Base-by-base conservation (phyloP, 2,329 filamentous ascomycete genomes). In the Aspergillus neotritici region DNA sequence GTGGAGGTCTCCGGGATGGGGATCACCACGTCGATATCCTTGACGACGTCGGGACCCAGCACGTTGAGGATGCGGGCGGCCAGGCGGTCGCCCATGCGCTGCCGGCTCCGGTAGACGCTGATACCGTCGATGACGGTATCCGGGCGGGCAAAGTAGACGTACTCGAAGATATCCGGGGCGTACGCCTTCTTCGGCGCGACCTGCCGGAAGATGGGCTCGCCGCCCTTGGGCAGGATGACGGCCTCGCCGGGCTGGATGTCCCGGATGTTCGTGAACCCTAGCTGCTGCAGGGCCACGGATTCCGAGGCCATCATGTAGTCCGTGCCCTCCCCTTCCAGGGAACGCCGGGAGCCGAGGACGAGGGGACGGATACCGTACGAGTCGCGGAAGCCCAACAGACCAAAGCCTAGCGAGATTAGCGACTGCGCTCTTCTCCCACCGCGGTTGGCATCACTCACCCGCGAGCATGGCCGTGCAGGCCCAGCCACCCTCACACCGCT, bases 231-330 rank as follows among this genome's bases (percentile, higher is more conserved):
- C 50, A 94, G 83, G 59, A 94, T 88, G 49, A 94, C 87, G 2
- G 87, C 88, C 68, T 94, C 79, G 15, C 90, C 89, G 0, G 89
- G 88, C 41, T 83, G 69, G 51, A 95, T 86, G 58, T 95, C 86
- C 31, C 76, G 68, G 55, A 94, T 83, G 59, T 88, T 75, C 29
- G 67, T 73, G 70, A 93, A 94, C 12, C 87, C 87, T 37, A 91
- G 82, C 63, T 94, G 87, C 35, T 78, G 78, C 36, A 95, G 72
- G 7, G 88, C 89, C 38, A 95, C 82, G 7, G 85, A 91, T 67
- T 95, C 89, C 0, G 88, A 94, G 1, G 88, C 87, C 73, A 95
- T 80, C 78, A 95, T 88, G 71, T 94, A 95, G 66, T 95, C 89
- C 47, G 69, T 83, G 5, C 80, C 82, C 4, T 78, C 73, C 30